Percentiles rank a stretch among this genome's conserved stretches.
These are phyloP conservation scores for Knufia petricola DNA, from an alignment of 2,329 filamentous ascomycete genomes.

Conservation along the genomic window DNA sequence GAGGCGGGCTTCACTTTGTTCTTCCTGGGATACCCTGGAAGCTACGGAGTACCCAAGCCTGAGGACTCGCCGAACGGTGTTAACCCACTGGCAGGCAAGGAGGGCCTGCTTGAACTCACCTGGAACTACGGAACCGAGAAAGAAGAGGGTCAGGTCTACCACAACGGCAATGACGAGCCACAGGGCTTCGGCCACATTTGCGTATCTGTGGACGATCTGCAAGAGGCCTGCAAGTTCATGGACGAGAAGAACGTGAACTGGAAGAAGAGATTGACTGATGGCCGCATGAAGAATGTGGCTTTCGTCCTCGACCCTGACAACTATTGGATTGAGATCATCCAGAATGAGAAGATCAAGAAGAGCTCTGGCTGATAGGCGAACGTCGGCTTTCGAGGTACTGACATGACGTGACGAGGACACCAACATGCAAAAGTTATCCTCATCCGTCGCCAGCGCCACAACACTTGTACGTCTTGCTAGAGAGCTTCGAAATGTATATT, in stretches of 20 bases:
- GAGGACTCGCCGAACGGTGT: conserved; percentile 42
- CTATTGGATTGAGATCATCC: conserved; percentile 68
- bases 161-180: conserved; percentile 82
- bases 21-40: conserved; percentile 71
- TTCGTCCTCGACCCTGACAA: conserved; percentile 68
- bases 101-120: conserved; percentile 83
- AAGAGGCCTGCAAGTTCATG: conserved; percentile 76
- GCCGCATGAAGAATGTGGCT: conserved; percentile 83
- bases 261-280: conserved; percentile 92
- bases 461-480: no score
- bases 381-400: neutral
- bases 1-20: conserved; percentile 77
- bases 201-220: conserved; percentile 76
- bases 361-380: conserved; percentile 31
- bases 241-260: conserved; percentile 73
- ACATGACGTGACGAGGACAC: no score
- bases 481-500: no score
- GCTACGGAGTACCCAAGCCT: conserved; percentile 44
- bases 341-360: conserved; percentile 40
- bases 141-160: conserved; percentile 70
- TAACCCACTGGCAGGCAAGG: conserved; percentile 55
- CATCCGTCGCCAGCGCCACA: no score
- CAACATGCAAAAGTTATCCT: no score
- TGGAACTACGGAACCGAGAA: conserved; percentile 74
- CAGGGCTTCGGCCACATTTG: conserved; percentile 94